These are phyloP conservation scores for Rauvolfia tetraphylla DNA, from an alignment of 257 asterid genomes.

Conservation along the genomic window DNA sequence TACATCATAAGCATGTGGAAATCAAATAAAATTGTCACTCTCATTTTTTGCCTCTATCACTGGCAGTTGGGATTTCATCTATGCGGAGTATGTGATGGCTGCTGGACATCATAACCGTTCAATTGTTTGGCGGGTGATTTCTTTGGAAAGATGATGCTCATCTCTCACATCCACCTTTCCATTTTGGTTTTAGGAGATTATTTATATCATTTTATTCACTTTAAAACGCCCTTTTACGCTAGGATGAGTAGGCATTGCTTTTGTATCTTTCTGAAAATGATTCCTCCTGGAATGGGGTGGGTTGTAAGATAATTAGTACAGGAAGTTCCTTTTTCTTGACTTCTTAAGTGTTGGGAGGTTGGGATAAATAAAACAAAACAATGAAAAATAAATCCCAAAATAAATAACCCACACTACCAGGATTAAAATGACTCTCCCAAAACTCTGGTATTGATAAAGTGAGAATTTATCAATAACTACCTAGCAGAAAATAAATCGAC, in stretches of 20 bases:
- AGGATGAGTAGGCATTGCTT: background rate
- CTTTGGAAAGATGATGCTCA: background rate
- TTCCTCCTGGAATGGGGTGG: background rate
- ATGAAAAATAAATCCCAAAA: too few relatives aligned
- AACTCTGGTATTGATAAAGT: too few relatives aligned
- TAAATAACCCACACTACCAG: too few relatives aligned
- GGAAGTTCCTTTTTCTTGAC: background rate
- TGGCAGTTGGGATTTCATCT: constrained; percentile 78
- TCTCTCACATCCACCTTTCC: background rate
- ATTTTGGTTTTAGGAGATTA: background rate
- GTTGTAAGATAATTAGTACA: background rate
- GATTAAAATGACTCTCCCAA: too few relatives aligned
- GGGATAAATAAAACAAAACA: too few relatives aligned
- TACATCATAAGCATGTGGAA: background rate
- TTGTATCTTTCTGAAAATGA: background rate
- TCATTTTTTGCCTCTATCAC: background rate
- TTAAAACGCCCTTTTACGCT: background rate
- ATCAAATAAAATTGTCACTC: background rate
- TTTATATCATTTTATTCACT: background rate
- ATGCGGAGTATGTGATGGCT: constrained; percentile 60
- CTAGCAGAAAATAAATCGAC: too few relatives aligned
- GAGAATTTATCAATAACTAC: too few relatives aligned
- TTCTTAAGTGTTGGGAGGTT: too few relatives aligned
- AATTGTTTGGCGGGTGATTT: constrained; percentile 58
- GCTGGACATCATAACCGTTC: constrained; percentile 49